Evolutionary conservation across 1,284 basidiomycete species (phyloP), one percentile per base, ranked within the genome.

Genomic region (Wallemia ichthyophaga): DNA sequence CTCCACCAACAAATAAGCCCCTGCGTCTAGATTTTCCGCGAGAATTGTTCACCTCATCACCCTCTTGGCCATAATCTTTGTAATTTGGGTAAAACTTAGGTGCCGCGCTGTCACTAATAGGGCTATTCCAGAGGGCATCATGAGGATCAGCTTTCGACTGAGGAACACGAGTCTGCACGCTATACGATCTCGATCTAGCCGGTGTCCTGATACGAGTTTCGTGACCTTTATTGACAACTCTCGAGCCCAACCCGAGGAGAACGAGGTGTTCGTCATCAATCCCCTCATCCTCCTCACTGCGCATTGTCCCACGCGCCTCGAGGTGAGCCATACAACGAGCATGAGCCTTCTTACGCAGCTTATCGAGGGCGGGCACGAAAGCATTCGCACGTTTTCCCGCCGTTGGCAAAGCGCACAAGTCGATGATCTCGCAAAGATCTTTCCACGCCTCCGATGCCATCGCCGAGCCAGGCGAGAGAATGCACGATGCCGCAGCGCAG

Each of bases 401-500:
- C 9, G 55, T 13, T 56, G 55, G 58, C 21, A 58, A 33, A 1
- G 64, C 62, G 58, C 65, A 67, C 7, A 65, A 61, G 2, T 58
- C 57, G 33, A 64, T 65, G 1, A 63, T 62, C 53, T 60, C 61
- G 37, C 65, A 62, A 53, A 67, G 63, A 56, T 65, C 64, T 15
- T 59, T 60, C 13, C 65, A 57, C 23, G 63, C 64, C 37, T 65
- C 64, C 2, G 61, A 28, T 13, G 65, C 61, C 2, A 67, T 61
- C 9, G 62, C 60, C 25, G 62, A 65, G 2, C 59, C 60, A 2
- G 66, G 66, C 31, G 63, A 61, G 5, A 61, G 62, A 15, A 67
- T 62, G 33, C 65, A 61, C 21, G 66, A 59, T 15, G 65, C 65
- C 11, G 64, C 65, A 11, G 66, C 60, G 55, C 66, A 66, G 5